Base-by-base conservation (phyloP, 176 grass and related monocot genomes). In the Rhynchospora breviuscula region DNA sequence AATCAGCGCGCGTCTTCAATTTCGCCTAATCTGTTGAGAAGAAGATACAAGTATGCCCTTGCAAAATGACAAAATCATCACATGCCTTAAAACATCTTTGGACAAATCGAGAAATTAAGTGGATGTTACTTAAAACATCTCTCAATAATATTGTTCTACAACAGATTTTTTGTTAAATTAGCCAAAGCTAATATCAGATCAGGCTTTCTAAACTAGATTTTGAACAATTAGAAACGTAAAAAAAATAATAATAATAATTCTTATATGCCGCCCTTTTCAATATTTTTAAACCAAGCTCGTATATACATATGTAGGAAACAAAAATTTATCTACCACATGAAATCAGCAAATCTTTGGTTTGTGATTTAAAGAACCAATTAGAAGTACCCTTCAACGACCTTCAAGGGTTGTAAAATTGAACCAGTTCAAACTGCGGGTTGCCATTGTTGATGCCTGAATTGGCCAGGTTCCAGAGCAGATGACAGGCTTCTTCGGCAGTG, bases 1-100 rank as follows among this genome's bases (percentile, higher is more conserved):
- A 70, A 80, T 13, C 5, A 95, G 94, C 84, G 95, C 93, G 31
- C 76, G 85, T 33, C 29, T 53, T 56, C 12, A 17, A 56, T 10
- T 77, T 26, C 6, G 11, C 48, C 11, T 2, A 1, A 25, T 75
- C 13, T n/a, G 23, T 75, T 25, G 19, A 40, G 35, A 40, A 15
- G 52, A 49, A 57, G 7, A 44, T 49, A 57, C 43, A 44, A 23
- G 61, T 47, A 47, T n/a, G n/a, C n/a, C n/a, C n/a, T n/a, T 76
- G 49, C 48, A 12, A 72, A 53, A 53, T 52, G 48, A 29, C 14
- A 8, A 48, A 73, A 35, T 35, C 12, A 69, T 47, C 45, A 49
- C 18, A 35, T 35, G 33, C 33, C 33, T 29, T 29, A 29, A 29
- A 29, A 1, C 26, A 1, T 29, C 1, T 29, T 29, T 29, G 26